phyloP scores from a whole-genome alignment of 208 protist genomes.

The Strigomonas oncopelti region DNA sequence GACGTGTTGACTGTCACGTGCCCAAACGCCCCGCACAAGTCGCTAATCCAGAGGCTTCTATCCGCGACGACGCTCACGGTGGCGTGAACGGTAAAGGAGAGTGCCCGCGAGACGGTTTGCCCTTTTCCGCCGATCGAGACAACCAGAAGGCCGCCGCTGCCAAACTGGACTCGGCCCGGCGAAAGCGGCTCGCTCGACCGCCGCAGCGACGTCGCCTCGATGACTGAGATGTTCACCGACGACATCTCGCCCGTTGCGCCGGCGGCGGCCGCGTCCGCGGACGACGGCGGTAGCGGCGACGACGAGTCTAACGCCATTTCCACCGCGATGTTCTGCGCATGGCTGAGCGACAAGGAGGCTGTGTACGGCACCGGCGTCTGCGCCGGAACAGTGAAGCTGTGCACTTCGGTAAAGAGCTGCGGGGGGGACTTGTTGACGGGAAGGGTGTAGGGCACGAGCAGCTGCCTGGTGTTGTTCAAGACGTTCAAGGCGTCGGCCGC shows the following conservation, averaged over 20 bases:
- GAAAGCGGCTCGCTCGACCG: background rate
- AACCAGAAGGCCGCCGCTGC: background rate
- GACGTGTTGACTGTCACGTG: background rate
- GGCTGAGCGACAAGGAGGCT: constrained; percentile 60
- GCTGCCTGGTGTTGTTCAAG: background rate
- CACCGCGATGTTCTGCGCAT: constrained; percentile 29
- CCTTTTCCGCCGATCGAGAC: constrained; percentile 1
- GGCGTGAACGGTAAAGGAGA: background rate
- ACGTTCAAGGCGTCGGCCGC: background rate
- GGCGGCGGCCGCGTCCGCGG: background rate
- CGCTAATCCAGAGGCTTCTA: background rate
- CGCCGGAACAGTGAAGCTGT: constrained; percentile 31
- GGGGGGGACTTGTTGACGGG: background rate
- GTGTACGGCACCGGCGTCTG: constrained; percentile 47
- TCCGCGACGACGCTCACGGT: constrained; percentile 5
- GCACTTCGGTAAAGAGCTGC: background rate
- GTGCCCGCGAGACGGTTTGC: too few species aligned
- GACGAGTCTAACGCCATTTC: background rate
- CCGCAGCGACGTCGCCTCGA: background rate
- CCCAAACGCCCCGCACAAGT: background rate
- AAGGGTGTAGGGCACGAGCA: constrained; percentile 3
- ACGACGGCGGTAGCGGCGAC: too few species aligned
- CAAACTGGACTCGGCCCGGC: background rate
- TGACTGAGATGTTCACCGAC: background rate
- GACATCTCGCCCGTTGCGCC: background rate